These are phyloP conservation scores for Flaveria sonorensis DNA, from an alignment of 129 eudicot genomes.

Conservation along the genomic window DNA sequence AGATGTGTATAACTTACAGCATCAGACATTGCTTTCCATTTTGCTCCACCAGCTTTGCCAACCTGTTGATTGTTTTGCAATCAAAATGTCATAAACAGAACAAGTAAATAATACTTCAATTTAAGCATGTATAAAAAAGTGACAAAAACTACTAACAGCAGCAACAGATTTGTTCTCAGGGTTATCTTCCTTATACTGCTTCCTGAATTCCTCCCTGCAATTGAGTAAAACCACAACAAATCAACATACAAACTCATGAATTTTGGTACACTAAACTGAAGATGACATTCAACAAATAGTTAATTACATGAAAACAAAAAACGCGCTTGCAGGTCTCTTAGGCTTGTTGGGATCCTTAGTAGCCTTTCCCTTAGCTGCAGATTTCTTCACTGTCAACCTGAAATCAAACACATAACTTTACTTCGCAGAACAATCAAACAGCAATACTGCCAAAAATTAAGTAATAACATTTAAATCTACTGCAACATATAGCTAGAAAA, in stretches of 20 bases:
- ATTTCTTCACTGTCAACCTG: conserved; percentile 74
- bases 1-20: conserved; percentile 38
- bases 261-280: neutral
- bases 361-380: conserved; percentile 49
- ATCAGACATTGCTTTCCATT: conserved; percentile 69
- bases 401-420: neutral
- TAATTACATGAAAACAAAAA: conserved; percentile 77
- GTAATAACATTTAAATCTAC: neutral
- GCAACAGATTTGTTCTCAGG: conserved; percentile 81
- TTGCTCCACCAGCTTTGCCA: conserved; percentile 84
- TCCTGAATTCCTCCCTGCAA: conserved; percentile 71
- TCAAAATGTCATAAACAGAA: neutral
- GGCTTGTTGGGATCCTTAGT: conserved; percentile 94
- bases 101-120: neutral
- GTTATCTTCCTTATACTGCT: conserved; percentile 61
- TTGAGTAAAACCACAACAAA: neutral
- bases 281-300: neutral
- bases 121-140: neutral
- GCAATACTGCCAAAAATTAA: neutral
- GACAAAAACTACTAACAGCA: conserved; percentile 50
- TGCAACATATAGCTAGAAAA: neutral
- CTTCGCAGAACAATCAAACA: neutral
- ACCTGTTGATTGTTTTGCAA: conserved; percentile 39
- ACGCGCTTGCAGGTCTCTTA: conserved; percentile 88
- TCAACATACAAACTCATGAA: neutral